A percentile compares a stretch with the other conserved stretches of the same genome.
These are phyloP conservation scores for Aspergillus ustus DNA, from an alignment of 2,329 filamentous ascomycete species.

Conservation along the genomic window DNA sequence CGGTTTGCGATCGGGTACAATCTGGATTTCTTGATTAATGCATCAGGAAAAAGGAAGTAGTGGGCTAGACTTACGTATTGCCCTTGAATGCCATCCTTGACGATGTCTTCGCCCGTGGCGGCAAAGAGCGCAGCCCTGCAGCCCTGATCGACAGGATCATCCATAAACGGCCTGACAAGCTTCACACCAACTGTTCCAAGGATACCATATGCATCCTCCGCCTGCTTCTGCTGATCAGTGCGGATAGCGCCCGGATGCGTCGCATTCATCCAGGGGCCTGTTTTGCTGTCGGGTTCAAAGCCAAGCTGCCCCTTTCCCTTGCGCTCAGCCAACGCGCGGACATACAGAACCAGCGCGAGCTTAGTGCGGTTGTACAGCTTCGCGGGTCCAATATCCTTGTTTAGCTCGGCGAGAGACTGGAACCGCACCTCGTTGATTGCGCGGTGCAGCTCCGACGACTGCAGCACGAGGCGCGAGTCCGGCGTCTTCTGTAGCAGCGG, in stretches of 20 bases:
- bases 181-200: not conserved
- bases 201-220: not conserved
- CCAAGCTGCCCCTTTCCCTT: conserved; percentile 1
- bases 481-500: conserved; percentile 1
- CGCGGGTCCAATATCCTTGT: not conserved
- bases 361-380: conserved; percentile 4
- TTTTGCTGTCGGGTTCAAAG: not conserved
- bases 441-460: conserved; percentile 2
- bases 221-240: conserved; percentile 3
- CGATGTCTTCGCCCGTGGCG: not conserved
- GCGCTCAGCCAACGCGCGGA: not conserved
- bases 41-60: not conserved
- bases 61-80: not conserved
- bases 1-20: conserved; percentile 1
- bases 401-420: conserved; percentile 2
- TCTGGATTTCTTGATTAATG: not conserved
- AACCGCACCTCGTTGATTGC: not conserved
- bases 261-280: conserved; percentile 1
- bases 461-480: not conserved
- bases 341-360: conserved; percentile 1
- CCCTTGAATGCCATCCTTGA: conserved; percentile 1
- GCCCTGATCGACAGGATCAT: conserved; percentile 1
- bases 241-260: not conserved
- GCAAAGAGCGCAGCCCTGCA: conserved; percentile 1
- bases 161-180: conserved; percentile 3